Evolutionary conservation across 1,284 basidiomycete genomes (phyloP).

Genomic region (Tylopilus sp.): DNA sequence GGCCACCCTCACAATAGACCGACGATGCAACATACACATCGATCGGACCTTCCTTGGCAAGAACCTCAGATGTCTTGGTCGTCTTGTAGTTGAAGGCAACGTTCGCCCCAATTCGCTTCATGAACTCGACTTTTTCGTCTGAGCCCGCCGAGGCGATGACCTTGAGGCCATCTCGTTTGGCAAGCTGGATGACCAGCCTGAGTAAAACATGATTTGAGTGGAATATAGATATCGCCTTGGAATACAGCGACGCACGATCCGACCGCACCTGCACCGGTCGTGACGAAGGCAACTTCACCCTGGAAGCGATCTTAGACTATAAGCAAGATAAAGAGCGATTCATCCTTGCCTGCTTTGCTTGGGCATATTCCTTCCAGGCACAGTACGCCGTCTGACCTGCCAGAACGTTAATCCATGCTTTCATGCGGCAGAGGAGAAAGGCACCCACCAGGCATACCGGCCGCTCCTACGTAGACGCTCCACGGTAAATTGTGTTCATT

Average conservation of each 20-base stretch:
- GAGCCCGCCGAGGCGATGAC: slow-evolving; percentile 8
- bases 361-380: slow-evolving; percentile 12
- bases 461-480: slow-evolving; percentile 4
- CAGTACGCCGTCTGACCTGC: slow-evolving; percentile 9
- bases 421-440: background rate
- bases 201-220: slow-evolving; percentile 4
- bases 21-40: background rate
- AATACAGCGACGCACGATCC: slow-evolving; percentile 8
- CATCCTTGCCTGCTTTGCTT: slow-evolving; percentile 3
- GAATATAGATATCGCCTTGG: background rate
- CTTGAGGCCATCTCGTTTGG: slow-evolving; percentile 10
- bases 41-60: slow-evolving; percentile 6
- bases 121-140: slow-evolving; percentile 33
- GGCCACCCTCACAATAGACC: background rate
- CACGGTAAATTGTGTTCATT: slow-evolving; percentile 1
- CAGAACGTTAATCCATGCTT: background rate
- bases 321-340: background rate
- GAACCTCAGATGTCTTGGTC: slow-evolving; percentile 6
- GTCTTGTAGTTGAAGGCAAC: slow-evolving; percentile 8
- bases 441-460: slow-evolving; percentile 3
- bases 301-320: background rate
- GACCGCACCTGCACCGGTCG: slow-evolving; percentile 6
- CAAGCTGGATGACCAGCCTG: slow-evolving; percentile 7
- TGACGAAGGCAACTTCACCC: slow-evolving; percentile 12
- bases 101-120: slow-evolving; percentile 27